A percentile compares a stretch with the other conserved stretches of the same genome.
Evolutionary conservation across 805 yeast genomes (phyloP).

Genomic region (Kregervanrija fluxuum): DNA sequence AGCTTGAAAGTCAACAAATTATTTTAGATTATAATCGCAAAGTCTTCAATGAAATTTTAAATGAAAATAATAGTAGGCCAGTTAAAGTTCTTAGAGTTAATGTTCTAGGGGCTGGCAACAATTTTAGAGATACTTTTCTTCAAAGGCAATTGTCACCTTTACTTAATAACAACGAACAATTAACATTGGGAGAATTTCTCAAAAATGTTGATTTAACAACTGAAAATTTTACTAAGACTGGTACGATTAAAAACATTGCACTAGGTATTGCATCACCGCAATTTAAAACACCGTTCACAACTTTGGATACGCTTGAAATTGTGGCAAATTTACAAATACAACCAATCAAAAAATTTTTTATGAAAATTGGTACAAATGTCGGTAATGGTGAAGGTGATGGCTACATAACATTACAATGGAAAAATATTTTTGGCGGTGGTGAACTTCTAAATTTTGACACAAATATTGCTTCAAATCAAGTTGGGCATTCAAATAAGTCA

Average conservation of each 20-base stretch:
- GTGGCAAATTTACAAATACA: constrained; percentile 24
- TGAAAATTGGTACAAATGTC: constrained; percentile 90
- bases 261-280: constrained; percentile 25
- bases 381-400: constrained; percentile 98
- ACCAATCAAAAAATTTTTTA: constrained; percentile 66
- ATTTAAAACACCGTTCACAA: constrained; percentile 11
- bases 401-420: constrained; percentile 65
- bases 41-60: constrained; percentile 23
- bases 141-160: constrained; percentile 42
- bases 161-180: constrained; percentile 18
- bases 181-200: constrained; percentile 36
- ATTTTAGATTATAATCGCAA: constrained; percentile 22
- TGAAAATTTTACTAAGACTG: constrained; percentile 35
- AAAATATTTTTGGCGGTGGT: constrained; percentile 52
- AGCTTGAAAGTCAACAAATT: constrained; percentile 22
- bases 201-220: constrained; percentile 36
- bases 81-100: constrained; percentile 38
- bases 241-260: constrained; percentile 35
- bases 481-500: constrained; percentile 41
- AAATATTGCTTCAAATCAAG: constrained; percentile 32
- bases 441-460: constrained; percentile 43
- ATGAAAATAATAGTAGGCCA: constrained; percentile 32
- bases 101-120: constrained; percentile 37
- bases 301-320: constrained; percentile 21
- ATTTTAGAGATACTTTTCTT: constrained; percentile 40